Percentiles rank a stretch among this genome's conserved stretches.
phyloP scores from a whole-genome alignment of 768 basidiomycete species.

The Auricularia auricula-judae region DNA sequence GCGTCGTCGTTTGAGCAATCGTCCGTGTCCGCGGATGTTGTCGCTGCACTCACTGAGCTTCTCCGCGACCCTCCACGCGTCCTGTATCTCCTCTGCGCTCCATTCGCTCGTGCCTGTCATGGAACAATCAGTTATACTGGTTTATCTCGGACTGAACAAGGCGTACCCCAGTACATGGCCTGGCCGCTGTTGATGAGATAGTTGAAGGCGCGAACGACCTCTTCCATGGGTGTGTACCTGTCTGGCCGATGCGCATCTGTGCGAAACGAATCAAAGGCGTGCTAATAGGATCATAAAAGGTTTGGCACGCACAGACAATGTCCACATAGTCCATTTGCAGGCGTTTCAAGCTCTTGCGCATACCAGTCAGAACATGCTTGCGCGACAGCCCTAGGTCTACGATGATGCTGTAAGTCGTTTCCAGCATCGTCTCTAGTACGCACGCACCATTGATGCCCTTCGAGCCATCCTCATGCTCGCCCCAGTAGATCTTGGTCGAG shows the following conservation, averaged over 20 bases:
- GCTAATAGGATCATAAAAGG: background rate
- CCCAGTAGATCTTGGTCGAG: constrained; percentile 11
- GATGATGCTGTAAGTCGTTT: background rate
- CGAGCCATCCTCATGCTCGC: constrained; percentile 5
- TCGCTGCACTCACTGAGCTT: constrained; percentile 25
- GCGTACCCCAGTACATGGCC: constrained; percentile 66
- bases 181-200: constrained; percentile 46
- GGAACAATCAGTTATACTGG: too few relatives aligned
- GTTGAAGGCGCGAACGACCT: constrained; percentile 74
- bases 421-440: background rate
- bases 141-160: constrained; percentile 19
- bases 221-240: constrained; percentile 29
- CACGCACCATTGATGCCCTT: constrained; percentile 5
- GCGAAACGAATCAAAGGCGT: background rate
- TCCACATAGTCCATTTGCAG: constrained; percentile 69
- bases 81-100: constrained; percentile 58
- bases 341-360: constrained; percentile 51
- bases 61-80: constrained; percentile 52
- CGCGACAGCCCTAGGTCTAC: background rate
- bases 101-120: constrained; percentile 24
- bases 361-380: constrained; percentile 35
- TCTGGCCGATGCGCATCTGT: background rate
- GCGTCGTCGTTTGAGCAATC: too few relatives aligned
- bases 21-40: background rate
- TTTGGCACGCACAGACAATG: constrained; percentile 36